Evolutionary conservation across 768 basidiomycete genomes (phyloP), one percentile per base, ranked within the genome.

Genomic region (Holtermanniella nyarrowii): DNA sequence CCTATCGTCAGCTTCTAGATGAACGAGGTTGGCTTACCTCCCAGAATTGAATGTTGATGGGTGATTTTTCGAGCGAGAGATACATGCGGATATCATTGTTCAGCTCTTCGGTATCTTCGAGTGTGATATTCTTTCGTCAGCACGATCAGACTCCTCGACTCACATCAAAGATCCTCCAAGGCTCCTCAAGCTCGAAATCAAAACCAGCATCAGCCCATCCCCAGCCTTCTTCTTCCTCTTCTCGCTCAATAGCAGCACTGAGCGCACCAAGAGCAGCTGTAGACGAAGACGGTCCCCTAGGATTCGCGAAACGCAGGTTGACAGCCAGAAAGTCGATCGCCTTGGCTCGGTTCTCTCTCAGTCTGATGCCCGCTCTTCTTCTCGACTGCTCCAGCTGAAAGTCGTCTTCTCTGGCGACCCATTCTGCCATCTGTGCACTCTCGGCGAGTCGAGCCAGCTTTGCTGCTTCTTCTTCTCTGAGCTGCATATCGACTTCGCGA

Each of bases 251-350:
- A 2, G 54, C 26, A 23, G 43, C 49, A 2, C 44, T 44, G 40
- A 67, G 42, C 2, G 59, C 56, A 3, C 65, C 65, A 56, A 67
- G 57, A 11, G 65, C 65, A 21, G 61, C 59, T 0, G 65, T 60
- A 40, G 62, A 55, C 40, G 40, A 47, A 13, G 57, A 55, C 5
- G 57, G 7, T 1, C 63, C 52, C 31, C 58, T 52, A 3, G 72
- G 73, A 64, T 84, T 82, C 25, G 88, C 86, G 72, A 96, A 97
- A 56, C 88, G 84, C 54, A 99, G 78, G 69, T 99, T 99, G 63
- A 99, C 80, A 43, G 91, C 88, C 56, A 99, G 74, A 73, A 93
- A 97, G 69, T 99, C 95, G 60, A 99, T 83, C n/a, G 95, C 95
- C 68, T 97, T 97, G 1, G 95, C 95, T 48, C 95, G 76, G 72